Evolutionary conservation across 306 rosid genomes (phyloP), one percentile per base, ranked within the genome.

Genomic region (Fragaria ananassa): DNA sequence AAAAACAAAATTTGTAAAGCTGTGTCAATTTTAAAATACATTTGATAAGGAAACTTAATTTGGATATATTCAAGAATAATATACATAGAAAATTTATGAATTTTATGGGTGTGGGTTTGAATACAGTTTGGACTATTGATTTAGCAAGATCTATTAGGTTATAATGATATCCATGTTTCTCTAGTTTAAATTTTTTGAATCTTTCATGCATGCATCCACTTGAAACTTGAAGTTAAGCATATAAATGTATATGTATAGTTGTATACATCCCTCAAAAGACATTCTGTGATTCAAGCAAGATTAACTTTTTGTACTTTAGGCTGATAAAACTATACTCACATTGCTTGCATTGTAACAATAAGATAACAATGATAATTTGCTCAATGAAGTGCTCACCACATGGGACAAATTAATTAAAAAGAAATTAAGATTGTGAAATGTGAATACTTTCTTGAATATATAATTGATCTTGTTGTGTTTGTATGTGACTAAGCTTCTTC

Each of bases 391-490:
- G 82, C 11, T 78, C 56, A 53, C 58, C 84, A 84, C 83, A 68
- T 86, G 83, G 85, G 76, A 62, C 39, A 70, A 56, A 35, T 68
- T 60, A 31, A 41, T 63, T 73, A 74, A 64, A 51, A 19, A 21
- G 0, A 58, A 57, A 82, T 82, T 10, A 2, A 31, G 34, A 3
- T 78, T 78, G 82, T 87, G 91, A 81, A 45, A 82, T 80, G 83
- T 80, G 91, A 78, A 53, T 53, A 25, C 25, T 53, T 19, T 53
- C 1, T 53, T 17, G 9, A 4, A 17, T 51, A 51, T 0, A 19
- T 39, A 46, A 64, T 46, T 31, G 46, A 69, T 53, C 63, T 63
- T 71, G 12, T 51, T 78, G 53, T 81, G 77, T 37, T 75, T 75
- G 74, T 47, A 51, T 64, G 50, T 25, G 23, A 29, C 13, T 72